Conservation (phyloP, 2,329 filamentous ascomycete species). For the Cercospora sojina region DNA sequence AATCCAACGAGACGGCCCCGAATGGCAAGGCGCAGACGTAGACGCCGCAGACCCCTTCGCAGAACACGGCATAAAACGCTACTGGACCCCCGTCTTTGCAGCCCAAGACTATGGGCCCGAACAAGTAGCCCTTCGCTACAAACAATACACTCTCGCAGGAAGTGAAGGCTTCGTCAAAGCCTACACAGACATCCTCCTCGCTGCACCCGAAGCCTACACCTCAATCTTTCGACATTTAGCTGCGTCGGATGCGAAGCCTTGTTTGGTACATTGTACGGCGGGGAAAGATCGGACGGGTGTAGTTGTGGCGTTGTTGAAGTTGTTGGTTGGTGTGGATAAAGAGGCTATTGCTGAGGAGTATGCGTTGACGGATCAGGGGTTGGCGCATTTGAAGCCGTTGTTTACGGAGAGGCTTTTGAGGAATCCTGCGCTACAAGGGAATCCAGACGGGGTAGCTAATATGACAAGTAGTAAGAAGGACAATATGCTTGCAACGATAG, state of each 20-base stretch:
- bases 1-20: conserved; percentile 47
- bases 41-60: conserved; percentile 34
- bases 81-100: conserved; percentile 65
- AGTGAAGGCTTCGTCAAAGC: conserved; percentile 62
- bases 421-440: conserved; percentile 51
- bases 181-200: conserved; percentile 60
- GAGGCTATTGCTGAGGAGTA: conserved; percentile 67
- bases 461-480: conserved; percentile 49
- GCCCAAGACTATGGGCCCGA: conserved; percentile 63
- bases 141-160: conserved; percentile 58
- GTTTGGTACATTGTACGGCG: conserved; percentile 71
- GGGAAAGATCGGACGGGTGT: conserved; percentile 78
- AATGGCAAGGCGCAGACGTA: conserved; percentile 35
- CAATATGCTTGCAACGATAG: conserved; percentile 53
- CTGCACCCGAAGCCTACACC: conserved; percentile 55
- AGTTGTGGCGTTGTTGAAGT: conserved; percentile 63
- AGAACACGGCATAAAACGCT: conserved; percentile 52
- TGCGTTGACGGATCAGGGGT: conserved; percentile 62
- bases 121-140: conserved; percentile 60
- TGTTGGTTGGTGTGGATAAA: conserved; percentile 61
- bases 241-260: conserved; percentile 46
- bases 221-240: conserved; percentile 62
- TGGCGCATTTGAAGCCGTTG: conserved; percentile 46
- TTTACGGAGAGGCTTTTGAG: conserved; percentile 55
- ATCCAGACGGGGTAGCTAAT: conserved; percentile 46